Base-by-base conservation (phyloP, 257 asterid species). In the Paulownia fortunei region DNA sequence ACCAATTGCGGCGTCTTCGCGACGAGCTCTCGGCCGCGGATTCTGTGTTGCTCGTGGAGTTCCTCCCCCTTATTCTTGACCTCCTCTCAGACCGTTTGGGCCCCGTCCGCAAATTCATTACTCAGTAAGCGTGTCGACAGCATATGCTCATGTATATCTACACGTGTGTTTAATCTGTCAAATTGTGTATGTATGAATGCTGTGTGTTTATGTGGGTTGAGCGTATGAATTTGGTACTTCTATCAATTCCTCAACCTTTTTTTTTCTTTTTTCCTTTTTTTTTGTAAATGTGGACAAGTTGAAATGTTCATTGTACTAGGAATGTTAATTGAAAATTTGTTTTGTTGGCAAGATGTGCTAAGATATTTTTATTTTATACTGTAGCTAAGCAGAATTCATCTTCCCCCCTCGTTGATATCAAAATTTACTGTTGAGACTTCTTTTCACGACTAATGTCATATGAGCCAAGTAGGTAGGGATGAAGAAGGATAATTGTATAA, bases 51-150 rank as follows among this genome's bases (percentile, higher is more conserved):
- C 80, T 90, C 16, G 72, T 80, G 59, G 90, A 91, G 56, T 82
- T 85, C 39, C 70, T 96, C 44, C 81, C 97, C 66, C 85, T 90
- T 18, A 62, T 93, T 51, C 80, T 93, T 18, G 93, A 85, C 81
- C 94, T 96, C 37, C 88, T 87, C 9, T 85, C 96, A 1, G 95
- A 92, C 77, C 77, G 83, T 46, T 85, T 72, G 69, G 84, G 97
- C 84, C 98, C 98, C 34, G 93, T 90, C 63, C 97, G 98, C 56
- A 88, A 85, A 88, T 80, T 85, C 81, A 62, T 88, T 36, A 89
- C 86, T 58, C 92, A 86, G 99, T 96, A 93, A 73, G 92, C 76
- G 62, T 59, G 19, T 66, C 59, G 77, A 11, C 23, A 47, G 7
- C 39, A 2, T 65, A 6, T n/a, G 19, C 56, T n/a, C 51, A 11